phyloP scores from a whole-genome alignment of 768 basidiomycete genomes.

The Vararia minispora region DNA sequence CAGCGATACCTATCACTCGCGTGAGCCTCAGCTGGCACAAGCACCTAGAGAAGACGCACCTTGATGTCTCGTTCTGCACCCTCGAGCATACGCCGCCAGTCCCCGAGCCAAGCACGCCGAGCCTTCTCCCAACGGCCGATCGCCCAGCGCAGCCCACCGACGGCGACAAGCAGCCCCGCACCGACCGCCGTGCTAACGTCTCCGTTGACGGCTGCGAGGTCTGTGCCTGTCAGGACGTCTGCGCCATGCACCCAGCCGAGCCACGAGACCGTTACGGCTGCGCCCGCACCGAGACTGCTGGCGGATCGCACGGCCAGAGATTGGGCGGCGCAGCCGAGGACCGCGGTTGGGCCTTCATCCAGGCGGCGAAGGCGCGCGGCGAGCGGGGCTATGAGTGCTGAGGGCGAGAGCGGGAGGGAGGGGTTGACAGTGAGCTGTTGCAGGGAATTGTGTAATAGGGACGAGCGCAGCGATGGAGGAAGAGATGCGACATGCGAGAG shows the following conservation, averaged over 20 bases:
- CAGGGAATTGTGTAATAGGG: conserved; percentile 14
- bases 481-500: conserved; percentile 6
- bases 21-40: background rate
- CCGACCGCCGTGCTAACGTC: no score
- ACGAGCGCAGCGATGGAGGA: conserved; percentile 10
- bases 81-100: conserved; percentile 18
- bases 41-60: conserved; percentile 1
- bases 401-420: conserved; percentile 5
- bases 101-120: conserved; percentile 17
- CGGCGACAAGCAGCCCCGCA: conserved; percentile 14
- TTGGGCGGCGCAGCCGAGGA: conserved; percentile 19
- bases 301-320: conserved; percentile 11
- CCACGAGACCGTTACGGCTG: conserved; percentile 13
- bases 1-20: conserved; percentile 5
- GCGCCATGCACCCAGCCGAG: conserved; percentile 8
- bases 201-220: no score
- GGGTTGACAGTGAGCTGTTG: conserved; percentile 11
- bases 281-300: conserved; percentile 9
- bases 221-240: no score
- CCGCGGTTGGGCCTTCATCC: conserved; percentile 3
- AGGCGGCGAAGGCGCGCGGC: conserved; percentile 11
- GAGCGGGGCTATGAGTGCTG: conserved; percentile 11
- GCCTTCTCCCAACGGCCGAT: conserved; percentile 19
- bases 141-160: conserved; percentile 14
- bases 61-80: conserved; percentile 20